These are phyloP conservation scores for Canavalia ensiformis DNA, from an alignment of 306 rosid species.

Conservation along the genomic window DNA sequence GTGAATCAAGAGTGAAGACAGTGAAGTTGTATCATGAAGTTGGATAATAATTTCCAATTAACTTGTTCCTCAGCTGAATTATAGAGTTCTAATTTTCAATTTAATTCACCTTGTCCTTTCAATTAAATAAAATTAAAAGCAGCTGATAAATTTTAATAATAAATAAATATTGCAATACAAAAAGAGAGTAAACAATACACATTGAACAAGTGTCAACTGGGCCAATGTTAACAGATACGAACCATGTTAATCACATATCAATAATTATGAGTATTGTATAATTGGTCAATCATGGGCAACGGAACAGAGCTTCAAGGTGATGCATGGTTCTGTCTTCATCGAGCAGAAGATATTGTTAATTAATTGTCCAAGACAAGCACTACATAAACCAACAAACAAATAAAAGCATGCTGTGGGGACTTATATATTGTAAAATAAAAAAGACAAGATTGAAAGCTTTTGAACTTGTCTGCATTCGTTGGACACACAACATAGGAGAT, in stretches of 20 bases:
- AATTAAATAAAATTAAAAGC: too few species aligned
- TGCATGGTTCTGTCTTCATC: constrained; percentile 46
- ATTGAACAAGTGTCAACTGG: constrained; percentile 15
- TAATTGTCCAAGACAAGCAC: constrained; percentile 49
- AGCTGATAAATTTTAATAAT: not conserved
- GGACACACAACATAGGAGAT: constrained; percentile 2
- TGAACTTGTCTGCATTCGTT: constrained; percentile 23
- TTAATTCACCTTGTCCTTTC: too few species aligned
- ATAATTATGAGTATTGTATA: not conserved
- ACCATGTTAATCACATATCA: not conserved
- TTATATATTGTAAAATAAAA: constrained; percentile 11
- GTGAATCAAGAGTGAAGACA: not conserved
- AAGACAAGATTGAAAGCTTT: constrained; percentile 39
- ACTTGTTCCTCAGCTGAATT: too few species aligned
- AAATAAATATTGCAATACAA: not conserved
- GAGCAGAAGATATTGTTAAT: constrained; percentile 42
- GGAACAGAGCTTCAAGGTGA: constrained; percentile 31
- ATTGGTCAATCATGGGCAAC: constrained; percentile 29
- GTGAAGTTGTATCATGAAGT: not conserved
- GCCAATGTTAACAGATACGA: not conserved
- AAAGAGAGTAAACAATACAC: not conserved
- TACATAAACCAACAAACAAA: constrained; percentile 44
- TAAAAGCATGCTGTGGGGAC: constrained; percentile 40
- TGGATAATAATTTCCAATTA: too few species aligned
- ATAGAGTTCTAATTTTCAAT: too few species aligned